phyloP scores from a whole-genome alignment of 106 monocot genomes.

The Allium cepa region DNA sequence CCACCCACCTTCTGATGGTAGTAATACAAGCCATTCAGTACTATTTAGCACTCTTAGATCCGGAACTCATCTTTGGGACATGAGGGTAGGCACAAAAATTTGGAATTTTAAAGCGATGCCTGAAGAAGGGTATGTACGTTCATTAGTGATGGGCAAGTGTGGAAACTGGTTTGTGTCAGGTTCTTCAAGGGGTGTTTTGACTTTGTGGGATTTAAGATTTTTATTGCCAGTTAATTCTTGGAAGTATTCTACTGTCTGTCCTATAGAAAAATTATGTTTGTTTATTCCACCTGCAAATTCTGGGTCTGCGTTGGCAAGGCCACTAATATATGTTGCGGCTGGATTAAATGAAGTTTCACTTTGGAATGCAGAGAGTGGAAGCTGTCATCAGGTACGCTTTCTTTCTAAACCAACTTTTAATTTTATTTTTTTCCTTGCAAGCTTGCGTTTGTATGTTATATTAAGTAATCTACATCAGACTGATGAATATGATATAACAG shows the following conservation, averaged over 20 bases:
- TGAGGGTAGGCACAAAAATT: slow-evolving; percentile 34
- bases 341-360: slow-evolving; percentile 94
- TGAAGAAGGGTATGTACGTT: slow-evolving; percentile 73
- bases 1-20: slow-evolving; percentile 49
- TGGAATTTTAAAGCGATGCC: slow-evolving; percentile 70
- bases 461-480: too few species aligned
- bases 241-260: slow-evolving; percentile 67
- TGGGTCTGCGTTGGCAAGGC: slow-evolving; percentile 32
- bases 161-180: slow-evolving; percentile 99
- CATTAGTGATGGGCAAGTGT: slow-evolving; percentile 80
- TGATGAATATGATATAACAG: too few species aligned
- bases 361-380: slow-evolving; percentile 98
- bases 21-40: slow-evolving; percentile 32
- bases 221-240: slow-evolving; percentile 93
- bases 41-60: slow-evolving; percentile 72
- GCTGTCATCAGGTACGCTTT: slow-evolving; percentile 78
- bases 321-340: slow-evolving; percentile 89
- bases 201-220: slow-evolving; percentile 94
- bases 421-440: too few species aligned
- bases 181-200: slow-evolving; percentile 81
- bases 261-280: slow-evolving; percentile 75
- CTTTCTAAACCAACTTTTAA: too few species aligned
- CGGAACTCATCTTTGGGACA: slow-evolving; percentile 87
- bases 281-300: slow-evolving; percentile 61
- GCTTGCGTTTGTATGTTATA: too few species aligned